Evolutionary conservation across 225 moss, liverwort and hornwort genomes (phyloP), one percentile per base, ranked within the genome.

Genomic region (Sphagnum contortum): DNA sequence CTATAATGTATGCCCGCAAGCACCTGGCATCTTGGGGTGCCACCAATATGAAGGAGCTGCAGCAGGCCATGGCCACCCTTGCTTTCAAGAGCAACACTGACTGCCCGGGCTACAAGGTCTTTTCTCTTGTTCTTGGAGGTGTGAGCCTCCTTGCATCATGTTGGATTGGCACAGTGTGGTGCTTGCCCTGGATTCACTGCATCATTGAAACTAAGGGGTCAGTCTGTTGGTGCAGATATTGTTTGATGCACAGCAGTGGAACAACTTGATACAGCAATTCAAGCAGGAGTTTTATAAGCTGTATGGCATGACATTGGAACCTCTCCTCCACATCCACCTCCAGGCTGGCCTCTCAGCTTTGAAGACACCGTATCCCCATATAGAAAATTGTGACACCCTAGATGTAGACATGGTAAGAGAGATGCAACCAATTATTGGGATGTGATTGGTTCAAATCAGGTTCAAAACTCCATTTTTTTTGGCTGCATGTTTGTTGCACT

Each of bases 11-110:
- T 72, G 93, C 98, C 64, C 91, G 98, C 67, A 99, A 99, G 79
- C 79, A 93, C 65, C 87, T 99, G 62, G 93, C 98, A 49, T 75
- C 73, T 10, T 99, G 98, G 98, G 90, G 98, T 64, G 77, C 76
- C 73, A 93, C 93, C 68, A 91, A 93, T 64, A 93, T 99, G 93
- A 99, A 99, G 76, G 98, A 99, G 72, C 85, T 99, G 64, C 98
- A 99, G 64, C 98, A 99, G 72, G 98, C 93, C 67, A 99, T 99
- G 98, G 98, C 98, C 69, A 99, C 98, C 49, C 82, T 99, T 70
- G 98, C 98, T 53, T 99, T 99, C 69, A 99, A 88, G 77, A 99
- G 98, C 79, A 99, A 84, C 62, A 93, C 98, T 29, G 98, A 99
- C 77, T 99, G 98, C 74, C 87, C 98, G 56, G 90, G 86, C 72